A percentile compares a stretch with the other conserved stretches of the same genome.
Conservation (phyloP, 1,139 yeast genomes). For the Zhuliangozyma blackwelliae region DNA sequence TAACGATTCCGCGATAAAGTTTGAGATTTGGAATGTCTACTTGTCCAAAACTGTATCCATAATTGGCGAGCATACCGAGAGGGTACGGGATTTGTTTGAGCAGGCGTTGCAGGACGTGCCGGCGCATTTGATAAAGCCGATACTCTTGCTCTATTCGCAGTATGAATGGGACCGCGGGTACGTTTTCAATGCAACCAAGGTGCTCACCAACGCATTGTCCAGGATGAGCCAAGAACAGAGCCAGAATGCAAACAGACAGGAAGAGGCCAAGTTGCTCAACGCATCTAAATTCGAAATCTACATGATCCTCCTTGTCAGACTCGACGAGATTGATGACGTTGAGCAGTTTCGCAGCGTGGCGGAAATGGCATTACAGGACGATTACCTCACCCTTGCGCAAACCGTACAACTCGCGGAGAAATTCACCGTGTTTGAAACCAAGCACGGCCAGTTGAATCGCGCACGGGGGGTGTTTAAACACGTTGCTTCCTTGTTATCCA, state of each 20-base stretch:
- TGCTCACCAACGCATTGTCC: slow-evolving; percentile 19
- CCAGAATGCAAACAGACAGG: neutral
- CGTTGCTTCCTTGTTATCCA: slow-evolving; percentile 14
- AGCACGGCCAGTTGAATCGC: slow-evolving; percentile 47
- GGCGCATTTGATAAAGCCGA: slow-evolving; percentile 35
- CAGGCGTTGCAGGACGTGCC: slow-evolving; percentile 43
- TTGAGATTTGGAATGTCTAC: slow-evolving; percentile 72
- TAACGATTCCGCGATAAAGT: slow-evolving; percentile 51
- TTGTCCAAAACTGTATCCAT: slow-evolving; percentile 32
- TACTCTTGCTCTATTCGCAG: slow-evolving; percentile 55
- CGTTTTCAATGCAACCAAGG: slow-evolving; percentile 22
- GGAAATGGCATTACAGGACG: slow-evolving; percentile 16
- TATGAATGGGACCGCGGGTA: slow-evolving; percentile 45
- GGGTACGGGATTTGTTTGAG: slow-evolving; percentile 73
- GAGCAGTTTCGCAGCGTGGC: slow-evolving; percentile 14
- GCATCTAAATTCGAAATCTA: slow-evolving; percentile 23
- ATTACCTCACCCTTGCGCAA: slow-evolving; percentile 22
- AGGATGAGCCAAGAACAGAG: slow-evolving; percentile 2
- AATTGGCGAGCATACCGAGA: slow-evolving; percentile 29
- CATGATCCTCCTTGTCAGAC: slow-evolving; percentile 9
- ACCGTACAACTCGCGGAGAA: slow-evolving; percentile 27
- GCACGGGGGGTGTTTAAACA: slow-evolving; percentile 58
- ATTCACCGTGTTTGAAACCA: slow-evolving; percentile 48
- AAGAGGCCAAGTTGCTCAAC: slow-evolving; percentile 10
- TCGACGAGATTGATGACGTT: slow-evolving; percentile 12